Evolutionary conservation across 2,329 filamentous ascomycete genomes (phyloP).

Genomic region (Neobulgaria alba): DNA sequence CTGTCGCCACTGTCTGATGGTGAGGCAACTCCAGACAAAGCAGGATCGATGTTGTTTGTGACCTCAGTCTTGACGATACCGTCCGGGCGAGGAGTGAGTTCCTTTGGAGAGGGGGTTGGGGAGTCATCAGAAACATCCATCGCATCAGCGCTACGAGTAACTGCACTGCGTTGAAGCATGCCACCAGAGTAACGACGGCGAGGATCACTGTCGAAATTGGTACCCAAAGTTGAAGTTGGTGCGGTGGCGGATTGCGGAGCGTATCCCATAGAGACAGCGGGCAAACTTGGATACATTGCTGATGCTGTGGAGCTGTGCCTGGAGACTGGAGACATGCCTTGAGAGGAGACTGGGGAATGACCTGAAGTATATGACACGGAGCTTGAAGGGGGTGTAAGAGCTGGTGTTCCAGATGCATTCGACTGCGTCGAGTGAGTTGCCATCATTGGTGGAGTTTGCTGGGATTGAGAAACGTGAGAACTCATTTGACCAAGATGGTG

Average conservation of each 20-base stretch:
- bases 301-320: conserved; percentile 51
- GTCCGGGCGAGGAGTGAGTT: conserved; percentile 25
- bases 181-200: conserved; percentile 59
- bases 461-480: conserved; percentile 29
- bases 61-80: conserved; percentile 34
- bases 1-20: conserved; percentile 46
- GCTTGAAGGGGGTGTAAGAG: conserved; percentile 67
- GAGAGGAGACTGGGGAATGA: conserved; percentile 64
- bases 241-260: conserved; percentile 52
- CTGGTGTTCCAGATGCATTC: conserved; percentile 53
- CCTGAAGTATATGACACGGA: conserved; percentile 69
- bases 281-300: conserved; percentile 68
- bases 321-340: conserved; percentile 56
- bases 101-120: conserved; percentile 23
- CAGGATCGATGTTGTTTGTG: conserved; percentile 27
- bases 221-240: conserved; percentile 59
- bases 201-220: conserved; percentile 54
- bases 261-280: conserved; percentile 61
- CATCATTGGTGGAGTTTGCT: conserved; percentile 49
- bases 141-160: conserved; percentile 32
- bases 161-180: conserved; percentile 52
- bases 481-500: conserved; percentile 20
- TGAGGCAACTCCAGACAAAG: conserved; percentile 37
- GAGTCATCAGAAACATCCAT: conserved; percentile 25
- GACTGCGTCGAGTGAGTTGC: conserved; percentile 50